These are phyloP conservation scores for Beauveria sp. DNA, from an alignment of 2,329 filamentous ascomycete species.

Conservation along the genomic window DNA sequence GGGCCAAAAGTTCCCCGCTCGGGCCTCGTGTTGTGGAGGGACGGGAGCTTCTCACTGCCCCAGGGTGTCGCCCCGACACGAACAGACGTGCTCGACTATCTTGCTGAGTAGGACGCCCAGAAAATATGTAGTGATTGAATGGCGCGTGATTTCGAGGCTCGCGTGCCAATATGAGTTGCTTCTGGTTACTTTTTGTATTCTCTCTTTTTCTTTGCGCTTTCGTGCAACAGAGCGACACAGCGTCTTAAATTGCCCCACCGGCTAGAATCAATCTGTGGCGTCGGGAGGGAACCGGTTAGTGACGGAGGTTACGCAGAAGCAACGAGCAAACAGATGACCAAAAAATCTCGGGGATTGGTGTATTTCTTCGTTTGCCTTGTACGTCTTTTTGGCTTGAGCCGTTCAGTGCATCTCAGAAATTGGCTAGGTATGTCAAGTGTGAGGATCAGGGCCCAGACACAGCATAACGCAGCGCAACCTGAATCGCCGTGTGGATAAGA, in stretches of 20 bases:
- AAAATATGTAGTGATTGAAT: not conserved
- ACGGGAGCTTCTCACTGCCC: not conserved
- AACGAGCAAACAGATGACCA: not conserved
- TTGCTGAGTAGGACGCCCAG: too few relatives aligned
- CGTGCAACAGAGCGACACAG: not conserved
- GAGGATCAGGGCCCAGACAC: not conserved
- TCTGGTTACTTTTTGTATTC: not conserved
- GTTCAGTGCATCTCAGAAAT: not conserved
- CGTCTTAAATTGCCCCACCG: not conserved
- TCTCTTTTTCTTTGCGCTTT: not conserved
- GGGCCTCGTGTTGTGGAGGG: slow-evolving; percentile 11
- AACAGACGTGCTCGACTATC: not conserved
- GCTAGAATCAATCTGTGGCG: not conserved
- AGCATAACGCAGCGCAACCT: not conserved
- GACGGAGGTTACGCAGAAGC: not conserved
- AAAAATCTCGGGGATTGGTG: not conserved
- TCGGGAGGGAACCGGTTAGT: not conserved
- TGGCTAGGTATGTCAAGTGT: not conserved
- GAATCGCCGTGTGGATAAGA: slow-evolving; percentile 5
- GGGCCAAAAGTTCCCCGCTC: slow-evolving; percentile 9
- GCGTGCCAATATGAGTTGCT: not conserved
- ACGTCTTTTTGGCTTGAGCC: not conserved
- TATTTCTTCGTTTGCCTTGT: not conserved
- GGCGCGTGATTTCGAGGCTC: not conserved
- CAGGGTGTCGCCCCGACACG: not conserved